phyloP scores from a whole-genome alignment of 2,329 filamentous ascomycete species.

The Trichoderma lentiforme region DNA sequence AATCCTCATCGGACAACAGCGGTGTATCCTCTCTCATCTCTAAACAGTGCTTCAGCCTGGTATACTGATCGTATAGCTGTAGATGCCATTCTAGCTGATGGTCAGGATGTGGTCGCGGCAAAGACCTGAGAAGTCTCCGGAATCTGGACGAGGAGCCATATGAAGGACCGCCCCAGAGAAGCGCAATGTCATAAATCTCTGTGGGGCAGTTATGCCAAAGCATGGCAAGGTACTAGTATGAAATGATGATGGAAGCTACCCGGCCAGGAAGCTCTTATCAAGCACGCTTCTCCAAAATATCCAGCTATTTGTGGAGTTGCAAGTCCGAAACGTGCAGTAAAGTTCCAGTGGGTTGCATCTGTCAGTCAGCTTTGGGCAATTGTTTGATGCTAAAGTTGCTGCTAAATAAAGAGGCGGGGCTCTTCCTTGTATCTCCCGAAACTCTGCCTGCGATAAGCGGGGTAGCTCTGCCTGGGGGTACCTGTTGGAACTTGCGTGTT shows the following conservation, averaged over 20 bases:
- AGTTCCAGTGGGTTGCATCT: neutral
- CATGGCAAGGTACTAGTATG: neutral
- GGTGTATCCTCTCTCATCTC: neutral
- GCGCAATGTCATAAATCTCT: neutral
- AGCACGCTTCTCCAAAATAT: neutral
- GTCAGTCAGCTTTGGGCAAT: neutral
- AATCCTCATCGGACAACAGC: neutral
- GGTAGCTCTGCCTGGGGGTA: neutral
- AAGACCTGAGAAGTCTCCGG: neutral
- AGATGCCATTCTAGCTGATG: neutral
- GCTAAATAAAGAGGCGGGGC: neutral
- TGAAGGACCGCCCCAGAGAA: neutral
- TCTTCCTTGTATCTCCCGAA: neutral
- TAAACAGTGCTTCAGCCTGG: neutral
- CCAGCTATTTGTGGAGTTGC: neutral
- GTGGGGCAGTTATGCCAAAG: neutral
- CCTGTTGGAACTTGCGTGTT: neutral
- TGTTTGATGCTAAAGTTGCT: neutral
- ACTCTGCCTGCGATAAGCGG: neutral
- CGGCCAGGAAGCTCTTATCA: neutral
- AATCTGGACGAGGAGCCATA: neutral
- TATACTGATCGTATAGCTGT: neutral
- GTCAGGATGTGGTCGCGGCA: neutral
- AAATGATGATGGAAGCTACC: neutral
- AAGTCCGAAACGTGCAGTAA: neutral